phyloP scores from a whole-genome alignment of 2,329 filamentous ascomycete genomes.

The Fusarium chlamydosporum region DNA sequence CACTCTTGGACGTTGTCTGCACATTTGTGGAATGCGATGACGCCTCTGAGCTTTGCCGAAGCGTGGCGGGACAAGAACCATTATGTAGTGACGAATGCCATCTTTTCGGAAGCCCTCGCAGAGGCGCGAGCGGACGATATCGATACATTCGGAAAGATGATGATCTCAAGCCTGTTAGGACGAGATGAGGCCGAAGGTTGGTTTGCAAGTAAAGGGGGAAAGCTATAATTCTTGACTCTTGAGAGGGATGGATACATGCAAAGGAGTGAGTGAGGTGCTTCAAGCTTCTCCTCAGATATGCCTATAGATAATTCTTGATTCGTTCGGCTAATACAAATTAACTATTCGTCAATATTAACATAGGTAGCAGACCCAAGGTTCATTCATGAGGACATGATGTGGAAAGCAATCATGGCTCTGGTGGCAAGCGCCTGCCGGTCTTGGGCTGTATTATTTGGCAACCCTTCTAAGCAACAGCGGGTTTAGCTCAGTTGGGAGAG shows the following conservation, averaged over 20 bases:
- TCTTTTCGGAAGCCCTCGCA: constrained; percentile 49
- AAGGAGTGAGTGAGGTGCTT: not conserved
- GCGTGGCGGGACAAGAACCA: constrained; percentile 57
- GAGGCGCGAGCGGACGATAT: constrained; percentile 60
- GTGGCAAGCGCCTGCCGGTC: rapidly evolving
- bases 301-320: too few species aligned
- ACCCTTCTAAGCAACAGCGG: constrained; percentile 27
- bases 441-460: rapidly evolving
- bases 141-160: constrained; percentile 60
- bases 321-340: too few species aligned
- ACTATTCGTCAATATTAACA: too few species aligned
- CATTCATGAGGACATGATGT: too few species aligned
- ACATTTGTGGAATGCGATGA: constrained; percentile 57
- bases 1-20: constrained; percentile 59
- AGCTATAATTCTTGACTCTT: constrained; percentile 4
- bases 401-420: too few species aligned
- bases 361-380: too few species aligned
- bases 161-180: constrained; percentile 53
- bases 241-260: not conserved
- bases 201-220: constrained; percentile 51
- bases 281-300: too few species aligned
- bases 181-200: constrained; percentile 55
- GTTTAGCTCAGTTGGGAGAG: constrained; percentile 54
- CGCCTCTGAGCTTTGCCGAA: constrained; percentile 56
- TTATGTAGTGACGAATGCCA: constrained; percentile 53